Conservation (phyloP, 2,329 filamentous ascomycete species). For the Arthroderma sp. region DNA sequence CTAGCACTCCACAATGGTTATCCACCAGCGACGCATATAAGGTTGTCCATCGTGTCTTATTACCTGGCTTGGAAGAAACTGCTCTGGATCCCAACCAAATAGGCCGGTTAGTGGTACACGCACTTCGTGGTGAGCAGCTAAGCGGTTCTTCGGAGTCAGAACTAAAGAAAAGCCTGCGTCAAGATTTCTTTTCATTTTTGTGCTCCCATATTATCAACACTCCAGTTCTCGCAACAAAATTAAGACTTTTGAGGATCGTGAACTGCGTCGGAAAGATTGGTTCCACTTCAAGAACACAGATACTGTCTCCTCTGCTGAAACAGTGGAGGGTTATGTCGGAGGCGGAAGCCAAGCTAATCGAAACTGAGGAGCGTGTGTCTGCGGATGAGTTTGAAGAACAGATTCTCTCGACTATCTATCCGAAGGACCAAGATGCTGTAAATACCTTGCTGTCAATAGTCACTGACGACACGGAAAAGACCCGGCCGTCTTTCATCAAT, state of each 20-base stretch:
- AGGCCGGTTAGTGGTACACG: conserved; percentile 46
- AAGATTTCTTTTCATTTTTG: conserved; percentile 57
- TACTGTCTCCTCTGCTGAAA: conserved; percentile 61
- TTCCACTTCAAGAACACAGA: conserved; percentile 56
- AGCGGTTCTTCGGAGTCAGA: conserved; percentile 28
- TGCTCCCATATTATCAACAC: conserved; percentile 58
- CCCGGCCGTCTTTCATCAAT: conserved; percentile 45
- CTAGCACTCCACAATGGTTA: conserved; percentile 43
- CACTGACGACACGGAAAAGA: conserved; percentile 26
- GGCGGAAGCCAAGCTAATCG: conserved; percentile 39
- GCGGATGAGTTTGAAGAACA: conserved; percentile 38
- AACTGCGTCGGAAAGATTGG: conserved; percentile 60
- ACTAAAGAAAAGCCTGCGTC: conserved; percentile 49
- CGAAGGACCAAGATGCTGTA: conserved; percentile 47
- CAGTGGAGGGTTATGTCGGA: conserved; percentile 51
- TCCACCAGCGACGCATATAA: conserved; percentile 44
- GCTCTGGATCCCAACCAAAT: conserved; percentile 66
- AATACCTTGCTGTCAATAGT: conserved; percentile 41
- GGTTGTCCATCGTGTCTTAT: conserved; percentile 52
- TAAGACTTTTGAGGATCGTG: conserved; percentile 56
- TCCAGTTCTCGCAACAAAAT: conserved; percentile 56
- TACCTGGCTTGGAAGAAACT: conserved; percentile 72
- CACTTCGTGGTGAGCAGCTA: conserved; percentile 40
- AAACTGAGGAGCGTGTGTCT: conserved; percentile 36
- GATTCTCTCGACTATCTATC: conserved; percentile 40